Base-by-base conservation (phyloP, 768 basidiomycete species). In the Russula dissimulans region DNA sequence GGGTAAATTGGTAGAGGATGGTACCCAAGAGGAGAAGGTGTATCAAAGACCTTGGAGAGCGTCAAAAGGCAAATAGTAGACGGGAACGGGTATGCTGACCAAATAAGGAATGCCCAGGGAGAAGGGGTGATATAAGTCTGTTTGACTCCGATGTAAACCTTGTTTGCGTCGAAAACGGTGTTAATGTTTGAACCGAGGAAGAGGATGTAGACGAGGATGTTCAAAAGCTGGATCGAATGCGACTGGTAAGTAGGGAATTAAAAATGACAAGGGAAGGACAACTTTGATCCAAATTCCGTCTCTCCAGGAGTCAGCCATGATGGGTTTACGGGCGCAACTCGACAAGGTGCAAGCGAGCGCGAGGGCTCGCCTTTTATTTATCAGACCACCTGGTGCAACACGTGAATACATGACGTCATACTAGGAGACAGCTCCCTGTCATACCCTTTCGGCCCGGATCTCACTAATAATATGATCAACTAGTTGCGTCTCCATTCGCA, bases 51-150 rank as follows among this genome's bases (percentile, higher is more conserved):
- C 88, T 89, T 53, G 46, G 65, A 63, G 12, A 61, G 65, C 32
- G 56, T 64, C 55, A 22, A 56, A 36, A n/a, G 22, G 8, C 34
- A 47, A 22, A 47, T 50, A 29, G 26, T 38, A 17, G 38, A 15
- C 22, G 31, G 36, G 9, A 3, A 18, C 36, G 29, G 32, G 12
- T 36, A 14, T 38, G 70, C 77, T 44, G 57, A 88, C 91, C 93
- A 95, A 70, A 94, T 87, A 76, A 87, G 81, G 77, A 93, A 95
- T 1, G 90, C 87, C 84, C 89, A 97, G 31, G 86, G 84, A 29
- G 91, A 90, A n/a, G 95, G 95, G 1, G 94, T 97, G 59, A 98
- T 76, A 73, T 94, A 97, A 0, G 95, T 97, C 66, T 89, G 85
- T 71, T 91, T 91, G 47, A 83, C 84, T 64, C 77, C 72, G 69